These are phyloP conservation scores for Boletus edulis DNA, from an alignment of 768 basidiomycete genomes.

Conservation along the genomic window DNA sequence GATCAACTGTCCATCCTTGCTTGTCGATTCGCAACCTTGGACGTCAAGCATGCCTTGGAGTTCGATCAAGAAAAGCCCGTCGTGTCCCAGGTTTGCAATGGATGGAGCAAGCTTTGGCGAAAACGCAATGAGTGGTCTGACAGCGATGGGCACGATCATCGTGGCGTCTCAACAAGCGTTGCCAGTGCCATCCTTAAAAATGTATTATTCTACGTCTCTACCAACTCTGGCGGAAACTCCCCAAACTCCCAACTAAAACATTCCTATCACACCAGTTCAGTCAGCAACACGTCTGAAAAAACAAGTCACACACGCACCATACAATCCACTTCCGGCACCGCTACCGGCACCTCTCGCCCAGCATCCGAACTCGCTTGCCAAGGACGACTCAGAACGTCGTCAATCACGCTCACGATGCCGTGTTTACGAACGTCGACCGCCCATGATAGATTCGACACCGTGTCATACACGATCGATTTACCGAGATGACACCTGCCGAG, in stretches of 20 bases:
- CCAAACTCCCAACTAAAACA: conserved; percentile 74
- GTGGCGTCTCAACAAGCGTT: neutral
- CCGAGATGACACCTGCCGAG: conserved; percentile 77
- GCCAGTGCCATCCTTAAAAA: too few relatives aligned
- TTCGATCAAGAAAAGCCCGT: conserved; percentile 82
- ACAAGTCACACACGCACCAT: conserved; percentile 51
- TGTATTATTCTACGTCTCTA: neutral
- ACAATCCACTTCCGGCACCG: conserved; percentile 59
- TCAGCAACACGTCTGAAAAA: neutral
- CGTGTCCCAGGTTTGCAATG: conserved; percentile 71
- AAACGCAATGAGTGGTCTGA: conserved; percentile 34
- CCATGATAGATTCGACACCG: conserved; percentile 85
- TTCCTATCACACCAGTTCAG: conserved; percentile 43
- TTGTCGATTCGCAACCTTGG: conserved; percentile 47
- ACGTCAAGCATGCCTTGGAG: conserved; percentile 82
- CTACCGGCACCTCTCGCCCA: conserved; percentile 62
- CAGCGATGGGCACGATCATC: conserved; percentile 67
- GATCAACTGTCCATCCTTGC: conserved; percentile 68
- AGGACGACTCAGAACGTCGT: conserved; percentile 63
- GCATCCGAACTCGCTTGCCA: conserved; percentile 66
- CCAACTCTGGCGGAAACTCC: conserved; percentile 31
- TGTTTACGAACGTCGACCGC: conserved; percentile 79
- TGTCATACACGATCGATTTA: conserved; percentile 85
- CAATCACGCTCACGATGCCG: conserved; percentile 75
- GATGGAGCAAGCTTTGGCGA: conserved; percentile 53